Conservation (phyloP, 2,329 filamentous ascomycete genomes). For the Pezicula carpinea region DNA sequence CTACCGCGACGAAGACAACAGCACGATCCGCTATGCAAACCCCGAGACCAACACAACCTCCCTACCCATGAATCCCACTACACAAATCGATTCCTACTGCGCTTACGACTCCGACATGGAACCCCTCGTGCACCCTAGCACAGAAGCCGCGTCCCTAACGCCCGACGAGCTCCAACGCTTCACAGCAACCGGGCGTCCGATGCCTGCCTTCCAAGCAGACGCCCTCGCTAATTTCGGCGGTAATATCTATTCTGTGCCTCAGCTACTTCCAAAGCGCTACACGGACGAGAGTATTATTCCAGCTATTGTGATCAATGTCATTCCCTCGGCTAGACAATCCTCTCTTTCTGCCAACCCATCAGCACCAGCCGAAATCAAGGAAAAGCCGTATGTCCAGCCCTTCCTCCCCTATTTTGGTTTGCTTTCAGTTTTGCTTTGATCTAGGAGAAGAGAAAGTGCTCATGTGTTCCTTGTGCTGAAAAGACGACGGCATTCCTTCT, state of each 20-base stretch:
- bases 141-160: conserved; percentile 4
- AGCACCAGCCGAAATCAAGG: background rate
- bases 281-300: conserved; percentile 29
- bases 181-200: conserved; percentile 23
- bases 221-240: conserved; percentile 8
- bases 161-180: conserved; percentile 14
- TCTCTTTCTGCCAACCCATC: too few relatives aligned
- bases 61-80: background rate
- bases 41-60: background rate
- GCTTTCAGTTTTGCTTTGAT: background rate
- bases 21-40: conserved; percentile 7
- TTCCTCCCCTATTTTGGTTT: background rate
- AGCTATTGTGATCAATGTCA: conserved; percentile 19
- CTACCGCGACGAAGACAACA: conserved; percentile 15
- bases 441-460: background rate
- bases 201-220: conserved; percentile 13
- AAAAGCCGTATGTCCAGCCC: background rate
- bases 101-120: conserved; percentile 22
- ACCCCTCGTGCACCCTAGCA: conserved; percentile 14
- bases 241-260: conserved; percentile 17
- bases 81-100: background rate
- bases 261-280: conserved; percentile 20
- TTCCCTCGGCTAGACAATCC: background rate
- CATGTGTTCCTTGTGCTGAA: too few relatives aligned
- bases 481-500: background rate